phyloP scores from a whole-genome alignment of 2,329 filamentous ascomycete species.

The Penicillium sp. region DNA sequence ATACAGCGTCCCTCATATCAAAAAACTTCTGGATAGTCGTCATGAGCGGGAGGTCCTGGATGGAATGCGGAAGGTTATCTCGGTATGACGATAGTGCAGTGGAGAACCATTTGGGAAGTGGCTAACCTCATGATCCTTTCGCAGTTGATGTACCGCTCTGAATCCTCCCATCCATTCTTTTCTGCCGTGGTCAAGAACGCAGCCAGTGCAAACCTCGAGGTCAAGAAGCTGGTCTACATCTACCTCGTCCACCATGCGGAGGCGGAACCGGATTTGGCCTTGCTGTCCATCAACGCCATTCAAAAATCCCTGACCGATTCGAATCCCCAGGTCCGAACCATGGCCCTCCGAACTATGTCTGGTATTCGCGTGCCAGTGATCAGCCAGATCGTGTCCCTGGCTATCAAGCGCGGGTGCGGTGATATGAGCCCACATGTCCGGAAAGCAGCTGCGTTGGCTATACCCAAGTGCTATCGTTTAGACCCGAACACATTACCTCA shows the following conservation, averaged over 20 bases:
- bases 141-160: constrained; percentile 92
- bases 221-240: constrained; percentile 98
- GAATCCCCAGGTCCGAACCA: constrained; percentile 84
- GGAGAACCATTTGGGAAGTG: not conserved
- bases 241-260: constrained; percentile 97
- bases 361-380: constrained; percentile 97
- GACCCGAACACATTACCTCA: constrained; percentile 84
- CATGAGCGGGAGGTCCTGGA: constrained; percentile 92
- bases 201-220: constrained; percentile 86
- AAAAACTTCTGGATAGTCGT: constrained; percentile 91
- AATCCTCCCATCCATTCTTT: constrained; percentile 89
- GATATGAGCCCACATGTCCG: constrained; percentile 96
- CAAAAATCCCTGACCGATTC: constrained; percentile 94
- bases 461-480: constrained; percentile 91
- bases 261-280: constrained; percentile 88
- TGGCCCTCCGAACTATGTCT: constrained; percentile 95
- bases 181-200: constrained; percentile 98
- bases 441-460: constrained; percentile 87
- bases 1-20: constrained; percentile 79
- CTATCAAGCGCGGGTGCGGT: constrained; percentile 87
- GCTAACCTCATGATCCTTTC: constrained; percentile 14
- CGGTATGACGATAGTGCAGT: constrained; percentile 54
- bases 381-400: constrained; percentile 92
- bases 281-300: constrained; percentile 97
- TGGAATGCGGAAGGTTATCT: constrained; percentile 82